These are phyloP conservation scores for Nothophytophthora sp. DNA, from an alignment of 352 stramenopile genomes.

Conservation along the genomic window DNA sequence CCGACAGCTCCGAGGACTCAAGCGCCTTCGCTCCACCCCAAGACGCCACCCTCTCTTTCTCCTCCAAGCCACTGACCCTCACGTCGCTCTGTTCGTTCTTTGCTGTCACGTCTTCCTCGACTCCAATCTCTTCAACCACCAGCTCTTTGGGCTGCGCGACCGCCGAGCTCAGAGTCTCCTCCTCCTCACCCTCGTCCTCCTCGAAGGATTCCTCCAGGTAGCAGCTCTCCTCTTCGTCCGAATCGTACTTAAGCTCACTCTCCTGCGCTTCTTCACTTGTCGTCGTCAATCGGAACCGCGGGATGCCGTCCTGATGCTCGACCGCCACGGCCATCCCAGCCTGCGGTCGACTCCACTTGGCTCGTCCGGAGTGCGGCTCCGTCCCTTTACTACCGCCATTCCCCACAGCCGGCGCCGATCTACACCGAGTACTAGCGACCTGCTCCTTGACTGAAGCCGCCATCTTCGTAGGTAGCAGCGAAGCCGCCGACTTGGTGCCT, in stretches of 20 bases:
- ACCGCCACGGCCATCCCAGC: conserved; percentile 42
- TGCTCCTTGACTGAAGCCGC: conserved; percentile 17
- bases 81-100: background rate
- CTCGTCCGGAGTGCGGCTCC: conserved; percentile 21
- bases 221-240: conserved; percentile 50
- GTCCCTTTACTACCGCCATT: conserved; percentile 3
- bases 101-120: background rate
- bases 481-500: conserved; percentile 48
- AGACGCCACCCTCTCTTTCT: too few relatives aligned
- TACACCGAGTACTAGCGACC: conserved; percentile 21
- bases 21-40: background rate
- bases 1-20: conserved; percentile 24
- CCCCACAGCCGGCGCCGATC: conserved; percentile 36
- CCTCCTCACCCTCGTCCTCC: conserved; percentile 64
- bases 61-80: background rate
- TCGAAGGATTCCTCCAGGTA: conserved; percentile 88
- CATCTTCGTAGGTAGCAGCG: conserved; percentile 40
- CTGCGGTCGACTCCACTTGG: conserved; percentile 62
- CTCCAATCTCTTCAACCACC: conserved; percentile 29
- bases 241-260: conserved; percentile 12
- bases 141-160: conserved; percentile 14
- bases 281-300: conserved; percentile 32
- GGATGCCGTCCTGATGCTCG: conserved; percentile 34
- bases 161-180: background rate
- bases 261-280: conserved; percentile 8